Percentiles rank a stretch among this genome's conserved stretches.
Evolutionary conservation across 352 stramenopile genomes (phyloP).

Genomic region (Pythium sukuiense): DNA sequence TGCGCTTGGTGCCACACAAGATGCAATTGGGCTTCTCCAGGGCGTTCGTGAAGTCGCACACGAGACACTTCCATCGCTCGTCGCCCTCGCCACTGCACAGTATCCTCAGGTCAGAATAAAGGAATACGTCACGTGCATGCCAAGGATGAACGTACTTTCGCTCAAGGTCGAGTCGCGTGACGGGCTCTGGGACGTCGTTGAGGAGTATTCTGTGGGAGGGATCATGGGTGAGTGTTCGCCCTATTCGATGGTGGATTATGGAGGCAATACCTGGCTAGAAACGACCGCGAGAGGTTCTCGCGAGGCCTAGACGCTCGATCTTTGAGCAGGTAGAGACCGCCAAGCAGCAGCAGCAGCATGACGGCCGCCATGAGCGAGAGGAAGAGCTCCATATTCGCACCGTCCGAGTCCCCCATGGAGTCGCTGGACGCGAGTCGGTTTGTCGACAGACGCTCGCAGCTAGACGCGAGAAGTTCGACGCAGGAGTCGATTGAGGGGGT

Average conservation of each 20-base stretch:
- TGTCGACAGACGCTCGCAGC: not conserved
- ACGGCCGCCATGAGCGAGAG: constrained; percentile 68
- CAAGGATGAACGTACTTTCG: constrained; percentile 40
- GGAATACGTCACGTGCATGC: not conserved
- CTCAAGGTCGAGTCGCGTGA: constrained; percentile 75
- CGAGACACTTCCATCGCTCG: constrained; percentile 73
- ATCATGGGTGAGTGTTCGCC: too few relatives aligned
- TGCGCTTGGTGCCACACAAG: constrained; percentile 73
- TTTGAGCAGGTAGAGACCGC: constrained; percentile 65
- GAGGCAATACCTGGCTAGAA: constrained; percentile 27
- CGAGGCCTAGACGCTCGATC: constrained; percentile 26
- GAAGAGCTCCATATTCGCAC: constrained; percentile 60
- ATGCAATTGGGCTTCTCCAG: constrained; percentile 61
- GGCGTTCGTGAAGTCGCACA: constrained; percentile 81
- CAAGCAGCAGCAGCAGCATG: constrained; percentile 64
- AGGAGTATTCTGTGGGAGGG: constrained; percentile 32
- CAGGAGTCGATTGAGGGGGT: not conserved
- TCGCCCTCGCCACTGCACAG: constrained; percentile 39
- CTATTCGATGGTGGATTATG: not conserved
- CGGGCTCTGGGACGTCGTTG: constrained; percentile 40
- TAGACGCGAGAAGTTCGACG: not conserved
- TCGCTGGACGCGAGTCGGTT: not conserved
- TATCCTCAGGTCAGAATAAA: not conserved
- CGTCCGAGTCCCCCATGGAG: constrained; percentile 25
- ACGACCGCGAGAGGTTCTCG: constrained; percentile 32